These are phyloP conservation scores for Alloascoidea africana DNA, from an alignment of 805 yeast genomes.

Conservation along the genomic window DNA sequence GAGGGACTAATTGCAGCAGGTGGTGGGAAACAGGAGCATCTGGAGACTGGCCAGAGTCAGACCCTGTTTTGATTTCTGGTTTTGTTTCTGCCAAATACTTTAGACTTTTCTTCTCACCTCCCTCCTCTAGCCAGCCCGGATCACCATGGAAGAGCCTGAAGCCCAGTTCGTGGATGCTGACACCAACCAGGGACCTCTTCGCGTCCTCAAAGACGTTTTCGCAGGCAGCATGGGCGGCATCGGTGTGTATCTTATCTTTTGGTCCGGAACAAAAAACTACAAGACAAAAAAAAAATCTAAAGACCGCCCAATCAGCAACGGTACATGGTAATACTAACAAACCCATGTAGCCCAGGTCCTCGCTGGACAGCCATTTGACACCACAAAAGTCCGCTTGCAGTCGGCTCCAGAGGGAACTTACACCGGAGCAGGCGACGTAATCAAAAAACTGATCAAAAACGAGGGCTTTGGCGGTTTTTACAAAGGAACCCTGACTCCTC, in stretches of 20 bases:
- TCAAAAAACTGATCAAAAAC: slow-evolving; percentile 48
- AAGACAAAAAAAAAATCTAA: too few relatives aligned
- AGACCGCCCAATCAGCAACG: too few relatives aligned
- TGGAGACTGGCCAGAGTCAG: too few relatives aligned
- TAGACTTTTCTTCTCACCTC: too few relatives aligned
- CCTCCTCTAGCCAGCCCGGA: too few relatives aligned
- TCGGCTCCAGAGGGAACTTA: slow-evolving; percentile 70
- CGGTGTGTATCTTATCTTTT: too few relatives aligned
- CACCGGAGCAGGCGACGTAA: slow-evolving; percentile 62
- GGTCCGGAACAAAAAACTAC: too few relatives aligned
- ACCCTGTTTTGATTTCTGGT: too few relatives aligned
- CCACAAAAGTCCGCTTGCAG: slow-evolving; percentile 86
- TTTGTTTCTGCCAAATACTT: too few relatives aligned
- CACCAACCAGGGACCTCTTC: slow-evolving; percentile 9
- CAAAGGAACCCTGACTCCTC: slow-evolving; percentile 87
- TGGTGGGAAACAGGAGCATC: too few relatives aligned
- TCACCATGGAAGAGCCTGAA: slow-evolving; percentile 11
- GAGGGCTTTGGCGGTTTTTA: slow-evolving; percentile 86
- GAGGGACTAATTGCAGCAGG: too few relatives aligned
- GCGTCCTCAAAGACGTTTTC: slow-evolving; percentile 61
- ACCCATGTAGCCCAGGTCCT: slow-evolving; percentile 58
- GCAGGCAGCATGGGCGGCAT: slow-evolving; percentile 95
- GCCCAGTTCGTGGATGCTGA: slow-evolving; percentile 12
- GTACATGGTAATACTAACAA: too few relatives aligned
- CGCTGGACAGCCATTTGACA: slow-evolving; percentile 93